Conservation (phyloP, 768 basidiomycete species). For the Lactarius hengduanensis region DNA sequence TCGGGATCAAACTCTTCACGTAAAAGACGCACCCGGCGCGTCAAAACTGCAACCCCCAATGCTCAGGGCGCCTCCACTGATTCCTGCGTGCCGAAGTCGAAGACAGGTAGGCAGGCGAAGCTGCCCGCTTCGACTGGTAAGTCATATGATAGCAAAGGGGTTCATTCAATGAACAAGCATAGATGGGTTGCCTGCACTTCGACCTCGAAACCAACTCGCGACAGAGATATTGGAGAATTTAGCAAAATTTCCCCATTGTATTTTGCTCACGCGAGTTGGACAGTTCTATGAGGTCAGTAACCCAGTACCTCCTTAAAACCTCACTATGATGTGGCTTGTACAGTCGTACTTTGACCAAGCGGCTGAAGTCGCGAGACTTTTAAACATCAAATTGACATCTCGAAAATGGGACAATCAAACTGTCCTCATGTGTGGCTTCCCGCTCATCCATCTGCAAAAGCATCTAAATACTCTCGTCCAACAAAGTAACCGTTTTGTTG, state of each 20-base stretch:
- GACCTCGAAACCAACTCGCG: constrained; percentile 53
- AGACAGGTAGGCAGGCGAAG: constrained; percentile 1
- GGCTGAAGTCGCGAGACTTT: constrained; percentile 64
- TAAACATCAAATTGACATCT: constrained; percentile 81
- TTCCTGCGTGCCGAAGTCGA: background rate
- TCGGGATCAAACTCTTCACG: background rate
- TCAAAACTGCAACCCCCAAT: background rate
- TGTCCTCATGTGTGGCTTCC: constrained; percentile 90
- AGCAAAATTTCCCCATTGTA: constrained; percentile 77
- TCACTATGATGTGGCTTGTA: background rate
- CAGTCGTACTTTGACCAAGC: constrained; percentile 97
- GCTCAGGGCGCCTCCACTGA: background rate
- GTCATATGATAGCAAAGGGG: background rate
- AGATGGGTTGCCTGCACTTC: constrained; percentile 12
- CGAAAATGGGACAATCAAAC: constrained; percentile 68
- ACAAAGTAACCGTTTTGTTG: constrained; percentile 79
- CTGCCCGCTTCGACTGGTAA: background rate
- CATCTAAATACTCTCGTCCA: constrained; percentile 85
- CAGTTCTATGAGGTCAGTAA: constrained; percentile 86
- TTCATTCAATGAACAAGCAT: background rate
- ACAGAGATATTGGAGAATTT: constrained; percentile 70
- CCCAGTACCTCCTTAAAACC: background rate
- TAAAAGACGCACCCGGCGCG: constrained; percentile 4
- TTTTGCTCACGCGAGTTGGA: constrained; percentile 88
- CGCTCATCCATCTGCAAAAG: constrained; percentile 78